These are phyloP conservation scores for Arthrobotrys sphaeroides DNA, from an alignment of 2,329 filamentous ascomycete species.

Conservation along the genomic window DNA sequence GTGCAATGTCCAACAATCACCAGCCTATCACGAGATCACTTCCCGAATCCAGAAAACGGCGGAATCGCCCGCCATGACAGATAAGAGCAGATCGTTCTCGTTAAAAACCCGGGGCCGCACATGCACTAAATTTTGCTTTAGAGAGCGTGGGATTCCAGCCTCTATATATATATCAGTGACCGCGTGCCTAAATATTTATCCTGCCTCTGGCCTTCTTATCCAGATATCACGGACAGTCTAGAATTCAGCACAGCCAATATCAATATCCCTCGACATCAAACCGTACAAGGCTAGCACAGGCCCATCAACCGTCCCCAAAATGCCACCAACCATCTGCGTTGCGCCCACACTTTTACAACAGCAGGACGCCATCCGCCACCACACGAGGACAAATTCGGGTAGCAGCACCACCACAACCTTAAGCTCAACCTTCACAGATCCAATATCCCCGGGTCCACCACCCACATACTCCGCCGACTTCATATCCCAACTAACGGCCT, in stretches of 20 bases:
- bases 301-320: too few relatives aligned
- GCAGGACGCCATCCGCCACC: constrained; percentile 15
- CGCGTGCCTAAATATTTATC: too few relatives aligned
- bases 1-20: not conserved
- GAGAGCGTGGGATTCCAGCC: too few relatives aligned
- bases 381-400: not conserved
- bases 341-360: constrained; percentile 37
- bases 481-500: constrained; percentile 13
- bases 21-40: constrained; percentile 31
- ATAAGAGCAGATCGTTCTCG: too few relatives aligned
- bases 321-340: constrained; percentile 21
- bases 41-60: constrained; percentile 23
- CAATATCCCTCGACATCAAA: not conserved
- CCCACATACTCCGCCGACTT: not conserved
- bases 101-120: too few relatives aligned
- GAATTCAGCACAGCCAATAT: too few relatives aligned
- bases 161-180: too few relatives aligned
- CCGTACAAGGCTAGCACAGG: not conserved
- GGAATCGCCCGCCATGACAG: constrained; percentile 9
- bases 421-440: not conserved
- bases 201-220: too few relatives aligned
- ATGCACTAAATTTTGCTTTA: too few relatives aligned
- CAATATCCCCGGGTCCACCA: not conserved
- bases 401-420: not conserved
- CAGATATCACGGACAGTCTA: too few relatives aligned